Conservation (phyloP, 2,329 filamentous ascomycete species). For the Claviceps africana region DNA sequence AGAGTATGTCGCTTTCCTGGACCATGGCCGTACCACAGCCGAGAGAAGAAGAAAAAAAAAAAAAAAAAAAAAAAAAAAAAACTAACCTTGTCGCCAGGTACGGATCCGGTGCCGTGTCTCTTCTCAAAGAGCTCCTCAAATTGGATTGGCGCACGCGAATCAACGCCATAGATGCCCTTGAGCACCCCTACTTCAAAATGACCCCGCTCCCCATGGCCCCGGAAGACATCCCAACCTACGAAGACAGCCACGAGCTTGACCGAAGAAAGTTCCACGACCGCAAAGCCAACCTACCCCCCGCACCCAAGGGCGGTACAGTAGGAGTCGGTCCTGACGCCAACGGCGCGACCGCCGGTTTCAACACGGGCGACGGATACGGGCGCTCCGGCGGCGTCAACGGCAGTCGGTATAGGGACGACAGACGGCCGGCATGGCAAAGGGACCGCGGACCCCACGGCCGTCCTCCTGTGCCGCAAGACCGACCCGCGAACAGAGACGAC, state of each 20-base stretch:
- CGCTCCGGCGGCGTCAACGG: slow-evolving; percentile 33
- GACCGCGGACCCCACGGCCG: slow-evolving; percentile 37
- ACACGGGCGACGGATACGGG: slow-evolving; percentile 36
- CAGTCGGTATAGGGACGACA: slow-evolving; percentile 31
- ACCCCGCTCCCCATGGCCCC: slow-evolving; percentile 66
- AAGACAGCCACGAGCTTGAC: slow-evolving; percentile 95
- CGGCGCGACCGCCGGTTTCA: slow-evolving; percentile 31
- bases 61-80: not conserved
- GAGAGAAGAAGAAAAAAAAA: too few relatives aligned
- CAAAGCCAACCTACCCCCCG: slow-evolving; percentile 71
- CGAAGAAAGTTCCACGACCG: slow-evolving; percentile 79
- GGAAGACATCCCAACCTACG: slow-evolving; percentile 77
- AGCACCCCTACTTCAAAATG: slow-evolving; percentile 82
- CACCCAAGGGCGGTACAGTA: slow-evolving; percentile 80
- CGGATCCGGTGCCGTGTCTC: slow-evolving; percentile 57
- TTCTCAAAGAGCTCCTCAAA: slow-evolving; percentile 69
- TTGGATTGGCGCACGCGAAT: slow-evolving; percentile 81
- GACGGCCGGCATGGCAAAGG: slow-evolving; percentile 40
- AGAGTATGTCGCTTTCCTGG: slow-evolving; percentile 35
- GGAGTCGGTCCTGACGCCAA: slow-evolving; percentile 53
- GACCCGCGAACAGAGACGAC: slow-evolving; percentile 18
- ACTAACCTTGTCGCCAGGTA: slow-evolving; percentile 27
- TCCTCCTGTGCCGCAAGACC: slow-evolving; percentile 32
- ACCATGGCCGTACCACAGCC: not conserved
- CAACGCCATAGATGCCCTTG: slow-evolving; percentile 85